A percentile compares a stretch with the other conserved stretches of the same genome.
phyloP scores from a whole-genome alignment of 1,284 basidiomycete genomes.

The Mycena sp. region DNA sequence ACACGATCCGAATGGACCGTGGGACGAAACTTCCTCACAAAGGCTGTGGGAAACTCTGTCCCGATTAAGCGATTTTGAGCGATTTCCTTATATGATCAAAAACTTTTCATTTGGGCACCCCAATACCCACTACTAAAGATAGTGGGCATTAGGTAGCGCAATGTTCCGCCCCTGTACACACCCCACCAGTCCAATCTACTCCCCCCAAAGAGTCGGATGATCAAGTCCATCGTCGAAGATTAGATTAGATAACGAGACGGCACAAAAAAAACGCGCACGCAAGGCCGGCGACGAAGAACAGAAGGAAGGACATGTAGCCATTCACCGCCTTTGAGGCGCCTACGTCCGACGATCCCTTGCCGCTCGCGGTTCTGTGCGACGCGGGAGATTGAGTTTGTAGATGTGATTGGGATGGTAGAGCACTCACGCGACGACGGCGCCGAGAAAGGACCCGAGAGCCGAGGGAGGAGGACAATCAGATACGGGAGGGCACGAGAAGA shows the following conservation, averaged over 20 bases:
- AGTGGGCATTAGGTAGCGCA: too few relatives aligned
- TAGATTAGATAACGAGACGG: constrained; percentile 2
- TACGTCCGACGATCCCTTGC: constrained; percentile 48
- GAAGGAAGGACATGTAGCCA: constrained; percentile 84
- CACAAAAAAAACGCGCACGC: constrained; percentile 69
- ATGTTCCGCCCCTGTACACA: too few relatives aligned
- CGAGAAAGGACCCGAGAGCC: constrained; percentile 75
- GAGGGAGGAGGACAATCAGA: background rate
- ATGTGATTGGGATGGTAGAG: too few relatives aligned
- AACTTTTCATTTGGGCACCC: too few relatives aligned
- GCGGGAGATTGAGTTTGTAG: background rate
- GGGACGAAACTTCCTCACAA: too few relatives aligned
- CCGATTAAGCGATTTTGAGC: too few relatives aligned
- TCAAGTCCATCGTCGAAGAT: constrained; percentile 71
- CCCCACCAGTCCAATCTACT: too few relatives aligned
- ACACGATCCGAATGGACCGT: too few relatives aligned
- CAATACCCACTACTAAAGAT: too few relatives aligned
- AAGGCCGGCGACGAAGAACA: constrained; percentile 87
- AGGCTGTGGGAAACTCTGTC: too few relatives aligned
- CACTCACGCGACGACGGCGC: constrained; percentile 61
- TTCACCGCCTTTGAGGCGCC: constrained; percentile 65
- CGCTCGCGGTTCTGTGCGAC: constrained; percentile 58
- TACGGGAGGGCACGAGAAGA: too few relatives aligned
- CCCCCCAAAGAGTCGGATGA: constrained; percentile 85
- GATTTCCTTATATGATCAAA: too few relatives aligned